A percentile compares a stretch with the other conserved stretches of the same genome.
These are phyloP conservation scores for Eurotiales sp. DNA, from an alignment of 2,329 filamentous ascomycete species.

Conservation along the genomic window DNA sequence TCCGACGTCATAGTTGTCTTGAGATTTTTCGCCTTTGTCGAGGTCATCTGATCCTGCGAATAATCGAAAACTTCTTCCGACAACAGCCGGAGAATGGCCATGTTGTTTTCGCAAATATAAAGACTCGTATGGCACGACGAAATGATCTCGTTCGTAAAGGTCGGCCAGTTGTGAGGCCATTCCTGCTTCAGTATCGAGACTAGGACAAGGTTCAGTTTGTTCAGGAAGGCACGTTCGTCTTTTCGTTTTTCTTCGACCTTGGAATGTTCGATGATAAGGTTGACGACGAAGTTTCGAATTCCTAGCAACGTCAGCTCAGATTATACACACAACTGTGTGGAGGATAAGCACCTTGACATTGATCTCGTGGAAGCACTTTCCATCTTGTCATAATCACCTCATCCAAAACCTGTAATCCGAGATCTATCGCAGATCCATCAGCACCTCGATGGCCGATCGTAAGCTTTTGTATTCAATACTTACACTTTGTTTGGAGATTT, in stretches of 20 bases:
- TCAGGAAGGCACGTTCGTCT: slow-evolving; percentile 81
- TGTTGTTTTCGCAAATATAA: slow-evolving; percentile 99
- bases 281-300: slow-evolving; percentile 98
- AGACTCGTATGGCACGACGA: slow-evolving; percentile 91
- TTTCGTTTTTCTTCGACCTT: slow-evolving; percentile 83
- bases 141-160: slow-evolving; percentile 99
- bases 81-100: slow-evolving; percentile 91
- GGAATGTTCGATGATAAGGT: slow-evolving; percentile 95
- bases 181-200: slow-evolving; percentile 98
- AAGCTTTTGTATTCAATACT: too few species aligned
- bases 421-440: slow-evolving; percentile 52
- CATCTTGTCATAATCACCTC: slow-evolving; percentile 98
- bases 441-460: too few species aligned
- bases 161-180: slow-evolving; percentile 99
- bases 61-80: slow-evolving; percentile 99
- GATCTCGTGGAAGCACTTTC: slow-evolving; percentile 94
- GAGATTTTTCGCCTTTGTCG: slow-evolving; percentile 88
- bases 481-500: slow-evolving; percentile 96
- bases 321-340: background rate
- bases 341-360: slow-evolving; percentile 72
- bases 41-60: slow-evolving; percentile 99
- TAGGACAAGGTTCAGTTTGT: slow-evolving; percentile 97
- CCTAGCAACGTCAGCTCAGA: slow-evolving; percentile 49
- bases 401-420: slow-evolving; percentile 94
- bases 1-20: slow-evolving; percentile 99